phyloP scores from a whole-genome alignment of 2,329 filamentous ascomycete genomes.

The Amauroascus niger region DNA sequence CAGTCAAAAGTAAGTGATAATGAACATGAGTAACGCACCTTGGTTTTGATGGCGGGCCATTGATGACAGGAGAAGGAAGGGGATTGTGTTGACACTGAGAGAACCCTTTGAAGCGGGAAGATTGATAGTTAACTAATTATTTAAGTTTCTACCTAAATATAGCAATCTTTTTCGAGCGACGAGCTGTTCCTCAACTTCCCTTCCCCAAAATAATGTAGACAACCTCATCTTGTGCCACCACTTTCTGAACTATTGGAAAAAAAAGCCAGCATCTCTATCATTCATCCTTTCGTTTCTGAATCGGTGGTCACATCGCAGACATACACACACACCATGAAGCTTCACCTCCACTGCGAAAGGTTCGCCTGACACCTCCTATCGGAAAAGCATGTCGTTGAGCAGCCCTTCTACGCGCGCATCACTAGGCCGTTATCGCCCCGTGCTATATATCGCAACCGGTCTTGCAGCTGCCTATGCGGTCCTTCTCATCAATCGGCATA shows the following conservation, averaged over 20 bases:
- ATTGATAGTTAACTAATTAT: too few relatives aligned
- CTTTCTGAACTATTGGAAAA: not conserved
- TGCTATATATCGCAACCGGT: constrained; percentile 35
- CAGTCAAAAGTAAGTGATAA: too few relatives aligned
- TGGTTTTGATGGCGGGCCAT: too few relatives aligned
- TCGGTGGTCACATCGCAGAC: not conserved
- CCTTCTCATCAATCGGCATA: constrained; percentile 31
- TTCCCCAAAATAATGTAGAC: too few relatives aligned
- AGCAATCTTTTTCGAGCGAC: too few relatives aligned
- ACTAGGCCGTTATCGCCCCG: constrained; percentile 27
- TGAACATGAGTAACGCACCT: too few relatives aligned
- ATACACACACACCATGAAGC: not conserved
- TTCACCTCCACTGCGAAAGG: not conserved
- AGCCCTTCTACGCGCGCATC: not conserved
- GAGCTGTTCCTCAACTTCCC: too few relatives aligned
- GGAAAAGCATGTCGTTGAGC: constrained; percentile 2
- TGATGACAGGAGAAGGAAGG: not conserved
- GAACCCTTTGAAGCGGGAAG: too few relatives aligned
- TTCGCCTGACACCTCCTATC: not conserved
- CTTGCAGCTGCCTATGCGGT: constrained; percentile 36
- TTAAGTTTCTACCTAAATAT: too few relatives aligned
- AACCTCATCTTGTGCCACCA: not conserved
- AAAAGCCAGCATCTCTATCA: not conserved
- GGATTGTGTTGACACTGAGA: not conserved
- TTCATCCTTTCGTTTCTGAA: not conserved